Conservation (phyloP, 2,329 filamentous ascomycete genomes). For the Trichoderma koningii region DNA sequence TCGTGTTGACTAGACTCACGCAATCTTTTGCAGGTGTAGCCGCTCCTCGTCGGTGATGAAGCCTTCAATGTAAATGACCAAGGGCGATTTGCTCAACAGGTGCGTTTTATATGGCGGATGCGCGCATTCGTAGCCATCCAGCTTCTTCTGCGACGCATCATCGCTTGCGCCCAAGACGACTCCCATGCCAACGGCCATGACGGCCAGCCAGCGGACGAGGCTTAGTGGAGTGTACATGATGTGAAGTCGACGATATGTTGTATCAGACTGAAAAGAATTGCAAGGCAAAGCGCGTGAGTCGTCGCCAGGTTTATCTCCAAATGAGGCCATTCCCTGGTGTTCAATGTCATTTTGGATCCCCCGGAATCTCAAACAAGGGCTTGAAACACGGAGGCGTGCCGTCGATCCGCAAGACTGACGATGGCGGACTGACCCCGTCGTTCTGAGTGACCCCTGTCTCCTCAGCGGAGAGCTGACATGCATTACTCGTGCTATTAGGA, state of each 20-base stretch:
- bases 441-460: slow-evolving; percentile 16
- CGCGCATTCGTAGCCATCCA: slow-evolving; percentile 32
- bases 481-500: neutral
- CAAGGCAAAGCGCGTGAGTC: neutral
- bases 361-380: slow-evolving; percentile 14
- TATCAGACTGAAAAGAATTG: neutral
- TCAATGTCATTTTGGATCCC: no score
- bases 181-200: neutral
- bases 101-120: slow-evolving; percentile 46
- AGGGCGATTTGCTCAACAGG: slow-evolving; percentile 50
- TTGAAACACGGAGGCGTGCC: slow-evolving; percentile 22
- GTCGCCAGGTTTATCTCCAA: neutral
- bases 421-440: neutral
- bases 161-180: slow-evolving; percentile 1
- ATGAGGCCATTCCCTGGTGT: neutral
- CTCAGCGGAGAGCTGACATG: slow-evolving; percentile 1
- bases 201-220: slow-evolving; percentile 21
- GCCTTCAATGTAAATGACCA: slow-evolving; percentile 52
- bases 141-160: slow-evolving; percentile 20
- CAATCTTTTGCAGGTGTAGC: slow-evolving; percentile 46
- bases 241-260: neutral
- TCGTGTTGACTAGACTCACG: slow-evolving; percentile 36
- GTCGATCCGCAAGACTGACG: neutral
- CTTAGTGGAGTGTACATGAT: slow-evolving; percentile 3
- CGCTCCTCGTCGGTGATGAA: slow-evolving; percentile 49